Conservation (phyloP, 805 yeast genomes). For the Saturnispora bothae region DNA sequence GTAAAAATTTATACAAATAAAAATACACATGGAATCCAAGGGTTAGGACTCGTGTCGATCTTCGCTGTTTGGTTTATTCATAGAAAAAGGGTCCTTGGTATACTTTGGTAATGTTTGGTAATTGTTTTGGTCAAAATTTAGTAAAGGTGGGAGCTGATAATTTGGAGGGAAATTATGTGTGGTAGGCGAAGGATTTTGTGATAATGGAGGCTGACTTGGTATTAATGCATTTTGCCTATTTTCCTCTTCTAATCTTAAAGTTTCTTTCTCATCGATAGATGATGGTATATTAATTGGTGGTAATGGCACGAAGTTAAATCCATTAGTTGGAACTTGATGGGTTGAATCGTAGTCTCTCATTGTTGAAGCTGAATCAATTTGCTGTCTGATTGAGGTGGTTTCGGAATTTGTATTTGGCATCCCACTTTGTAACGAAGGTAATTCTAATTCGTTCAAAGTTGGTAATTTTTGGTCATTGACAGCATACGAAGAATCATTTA, state of each 20-base stretch:
- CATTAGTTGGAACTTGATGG: neutral
- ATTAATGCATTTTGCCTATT: constrained; percentile 30
- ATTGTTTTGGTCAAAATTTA: neutral
- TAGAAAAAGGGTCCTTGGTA: neutral
- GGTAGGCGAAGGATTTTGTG: neutral
- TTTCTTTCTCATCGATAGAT: constrained; percentile 40
- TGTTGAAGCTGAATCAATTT: constrained; percentile 1
- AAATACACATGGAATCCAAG: neutral
- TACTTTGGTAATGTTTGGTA: neutral
- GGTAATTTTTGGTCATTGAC: constrained; percentile 5
- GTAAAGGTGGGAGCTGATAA: constrained; percentile 2
- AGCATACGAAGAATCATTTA: neutral
- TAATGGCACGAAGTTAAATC: constrained; percentile 6
- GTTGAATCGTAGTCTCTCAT: constrained; percentile 1
- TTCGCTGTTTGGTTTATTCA: neutral
- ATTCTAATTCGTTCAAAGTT: constrained; percentile 3
- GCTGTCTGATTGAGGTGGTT: neutral
- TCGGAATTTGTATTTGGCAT: neutral
- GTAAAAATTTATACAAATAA: too few species aligned
- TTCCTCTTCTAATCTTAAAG: constrained; percentile 41
- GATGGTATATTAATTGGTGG: constrained; percentile 9
- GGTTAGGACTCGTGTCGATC: neutral
- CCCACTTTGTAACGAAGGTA: neutral
- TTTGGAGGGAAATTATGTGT: neutral
- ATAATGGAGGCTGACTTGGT: constrained; percentile 45